Evolutionary conservation across 306 rosid species (phyloP), one percentile per base, ranked within the genome.

Genomic region (Quercus agrifolia): DNA sequence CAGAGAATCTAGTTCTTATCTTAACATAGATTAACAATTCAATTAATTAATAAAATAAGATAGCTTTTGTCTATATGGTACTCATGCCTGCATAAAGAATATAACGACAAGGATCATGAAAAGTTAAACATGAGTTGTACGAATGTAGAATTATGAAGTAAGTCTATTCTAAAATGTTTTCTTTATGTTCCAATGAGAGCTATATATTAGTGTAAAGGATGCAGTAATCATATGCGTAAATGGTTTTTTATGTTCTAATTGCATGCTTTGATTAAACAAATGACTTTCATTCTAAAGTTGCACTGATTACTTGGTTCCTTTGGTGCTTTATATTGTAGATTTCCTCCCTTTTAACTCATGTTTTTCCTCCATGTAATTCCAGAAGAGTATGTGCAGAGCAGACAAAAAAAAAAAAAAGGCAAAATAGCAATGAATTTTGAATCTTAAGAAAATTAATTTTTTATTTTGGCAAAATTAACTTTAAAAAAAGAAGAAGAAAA

Each of bases 1-100:
- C 80, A 9, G 76, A 77, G 86, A 80, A 90, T 84, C 89, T 57
- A 84, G 85, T 85, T 83, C 86, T 74, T 78, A 80, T 73, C 79
- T 41, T 70, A 78, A 35, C 41, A 28, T 38, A 75, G 59, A 70
- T 76, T 76, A 73, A 81, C 71, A 70, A 72, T 71, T 38, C 8
- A 74, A 82, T 55, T 46, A 81, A 79, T 70, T 46, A 74, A 63
- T 70, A 73, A 55, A 69, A 27, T 58, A 61, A 59, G 7, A 52
- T n/a, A 74, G 13, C 52, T 15, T 28, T 55, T 55, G 30, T 55
- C 27, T 31, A 4, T 69, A 75, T 51, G 81, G 73, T 79, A 33
- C 71, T 21, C 79, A 82, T 76, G 83, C 55, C 79, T 79, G 38
- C 71, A 63, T 38, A 75, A 82, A 80, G 79, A 68, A 75, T 55